Conservation (phyloP, 2,329 filamentous ascomycete species). For the Exserohilum turcica region DNA sequence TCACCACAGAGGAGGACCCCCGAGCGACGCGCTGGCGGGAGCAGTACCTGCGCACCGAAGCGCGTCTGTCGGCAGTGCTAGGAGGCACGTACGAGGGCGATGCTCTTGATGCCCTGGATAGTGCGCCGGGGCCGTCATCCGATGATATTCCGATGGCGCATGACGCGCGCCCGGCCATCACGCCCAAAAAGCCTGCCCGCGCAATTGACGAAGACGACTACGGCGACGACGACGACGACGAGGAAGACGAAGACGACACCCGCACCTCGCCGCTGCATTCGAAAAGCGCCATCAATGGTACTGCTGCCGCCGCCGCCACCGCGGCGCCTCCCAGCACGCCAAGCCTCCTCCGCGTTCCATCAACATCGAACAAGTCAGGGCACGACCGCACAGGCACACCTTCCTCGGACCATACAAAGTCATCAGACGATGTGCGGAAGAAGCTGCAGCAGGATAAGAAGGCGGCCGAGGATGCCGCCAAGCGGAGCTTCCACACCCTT, state of each 20-base stretch:
- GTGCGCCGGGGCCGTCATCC: constrained; percentile 29
- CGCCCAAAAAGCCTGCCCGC: constrained; percentile 75
- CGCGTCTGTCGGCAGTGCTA: constrained; percentile 78
- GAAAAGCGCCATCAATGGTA: constrained; percentile 59
- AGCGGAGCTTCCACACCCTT: constrained; percentile 87
- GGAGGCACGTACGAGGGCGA: constrained; percentile 47
- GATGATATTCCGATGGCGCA: constrained; percentile 44
- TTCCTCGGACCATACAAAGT: constrained; percentile 65
- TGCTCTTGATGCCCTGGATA: constrained; percentile 32
- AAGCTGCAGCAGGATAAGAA: constrained; percentile 90
- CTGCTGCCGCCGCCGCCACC: constrained; percentile 59
- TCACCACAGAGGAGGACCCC: constrained; percentile 54
- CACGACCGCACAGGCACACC: constrained; percentile 62
- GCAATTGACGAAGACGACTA: constrained; percentile 85
- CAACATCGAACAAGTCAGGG: constrained; percentile 67
- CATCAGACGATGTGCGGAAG: constrained; percentile 87
- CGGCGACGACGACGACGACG: constrained; percentile 74
- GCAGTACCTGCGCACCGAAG: constrained; percentile 76
- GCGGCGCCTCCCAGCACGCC: constrained; percentile 66
- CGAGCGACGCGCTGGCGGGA: constrained; percentile 69
- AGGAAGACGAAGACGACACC: constrained; percentile 52
- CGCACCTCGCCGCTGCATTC: constrained; percentile 56
- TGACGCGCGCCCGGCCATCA: constrained; percentile 54
- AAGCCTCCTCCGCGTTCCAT: constrained; percentile 65
- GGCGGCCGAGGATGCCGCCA: constrained; percentile 86